phyloP scores from a whole-genome alignment of 148 eudicot genomes.

The Camellia japonica region DNA sequence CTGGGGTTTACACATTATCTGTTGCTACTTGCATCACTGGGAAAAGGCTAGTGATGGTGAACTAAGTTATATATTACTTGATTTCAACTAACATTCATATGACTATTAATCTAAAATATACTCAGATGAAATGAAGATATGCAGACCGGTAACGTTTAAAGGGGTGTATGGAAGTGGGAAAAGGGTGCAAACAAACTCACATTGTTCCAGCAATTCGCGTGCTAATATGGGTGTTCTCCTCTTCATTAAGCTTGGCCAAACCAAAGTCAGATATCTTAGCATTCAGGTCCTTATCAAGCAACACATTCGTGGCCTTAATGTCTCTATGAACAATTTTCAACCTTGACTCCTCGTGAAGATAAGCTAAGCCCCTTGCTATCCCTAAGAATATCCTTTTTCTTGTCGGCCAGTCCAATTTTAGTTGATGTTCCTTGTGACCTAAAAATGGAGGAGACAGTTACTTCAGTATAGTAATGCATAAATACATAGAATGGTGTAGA shows the following conservation, averaged over 20 bases:
- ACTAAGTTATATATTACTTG: not conserved
- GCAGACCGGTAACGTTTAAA: not conserved
- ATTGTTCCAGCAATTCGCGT: constrained; percentile 78
- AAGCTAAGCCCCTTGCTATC: constrained; percentile 59
- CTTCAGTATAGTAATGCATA: not conserved
- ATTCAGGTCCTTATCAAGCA: constrained; percentile 74
- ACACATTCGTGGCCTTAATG: constrained; percentile 81
- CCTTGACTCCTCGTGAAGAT: constrained; percentile 69
- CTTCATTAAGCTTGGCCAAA: constrained; percentile 85
- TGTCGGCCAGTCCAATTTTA: constrained; percentile 57
- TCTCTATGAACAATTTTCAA: constrained; percentile 74
- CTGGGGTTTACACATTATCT: too few species aligned
- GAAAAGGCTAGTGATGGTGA: not conserved
- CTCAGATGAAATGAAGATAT: not conserved
- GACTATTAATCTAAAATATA: not conserved
- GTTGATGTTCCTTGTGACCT: constrained; percentile 38
- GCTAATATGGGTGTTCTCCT: constrained; percentile 72
- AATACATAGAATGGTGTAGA: not conserved
- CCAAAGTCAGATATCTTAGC: constrained; percentile 90
- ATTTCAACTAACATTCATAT: not conserved
- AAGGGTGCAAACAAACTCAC: constrained; percentile 35
- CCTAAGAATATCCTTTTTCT: constrained; percentile 56
- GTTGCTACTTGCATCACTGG: not conserved
- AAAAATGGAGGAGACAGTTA: not conserved
- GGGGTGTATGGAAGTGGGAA: too few species aligned